Percentiles rank a stretch among this genome's conserved stretches.
phyloP scores from a whole-genome alignment of 1,284 basidiomycete species.

The Boletellus dicymbophilus region DNA sequence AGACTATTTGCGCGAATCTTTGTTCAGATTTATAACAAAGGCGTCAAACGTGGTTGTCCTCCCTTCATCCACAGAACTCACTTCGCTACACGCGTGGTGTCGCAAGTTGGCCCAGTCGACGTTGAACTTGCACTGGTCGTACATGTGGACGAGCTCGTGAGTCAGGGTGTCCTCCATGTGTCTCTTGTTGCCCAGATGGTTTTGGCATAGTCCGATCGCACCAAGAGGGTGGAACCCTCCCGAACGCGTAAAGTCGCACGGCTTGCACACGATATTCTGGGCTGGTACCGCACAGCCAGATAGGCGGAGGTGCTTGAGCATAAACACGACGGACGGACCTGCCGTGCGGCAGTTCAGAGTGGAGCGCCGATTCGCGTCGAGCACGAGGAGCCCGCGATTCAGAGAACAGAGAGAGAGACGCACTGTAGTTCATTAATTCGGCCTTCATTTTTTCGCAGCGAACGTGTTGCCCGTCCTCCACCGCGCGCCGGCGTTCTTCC shows the following conservation, averaged over 20 bases:
- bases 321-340: constrained; percentile 88
- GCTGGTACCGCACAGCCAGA: constrained; percentile 68
- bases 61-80: constrained; percentile 49
- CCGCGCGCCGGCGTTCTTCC: constrained; percentile 38
- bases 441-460: constrained; percentile 54
- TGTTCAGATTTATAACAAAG: no score
- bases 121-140: constrained; percentile 93
- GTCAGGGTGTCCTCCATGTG: constrained; percentile 94
- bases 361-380: constrained; percentile 10
- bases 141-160: constrained; percentile 97
- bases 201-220: constrained; percentile 80
- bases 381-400: no score
- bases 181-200: constrained; percentile 76
- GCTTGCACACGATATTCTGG: constrained; percentile 78
- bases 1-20: constrained; percentile 95
- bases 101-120: constrained; percentile 90
- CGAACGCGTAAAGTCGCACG: constrained; percentile 73
- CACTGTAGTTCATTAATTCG: constrained; percentile 50
- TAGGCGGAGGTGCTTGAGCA: constrained; percentile 83
- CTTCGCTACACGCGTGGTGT: constrained; percentile 96
- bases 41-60: no score
- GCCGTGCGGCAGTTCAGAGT: no score
- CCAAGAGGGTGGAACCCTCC: constrained; percentile 88
- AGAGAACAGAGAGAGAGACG: constrained; percentile 36
- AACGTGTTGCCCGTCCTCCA: constrained; percentile 37